These are phyloP conservation scores for Scheffersomyces illinoinensis DNA, from an alignment of 1,139 yeast genomes.

Conservation along the genomic window DNA sequence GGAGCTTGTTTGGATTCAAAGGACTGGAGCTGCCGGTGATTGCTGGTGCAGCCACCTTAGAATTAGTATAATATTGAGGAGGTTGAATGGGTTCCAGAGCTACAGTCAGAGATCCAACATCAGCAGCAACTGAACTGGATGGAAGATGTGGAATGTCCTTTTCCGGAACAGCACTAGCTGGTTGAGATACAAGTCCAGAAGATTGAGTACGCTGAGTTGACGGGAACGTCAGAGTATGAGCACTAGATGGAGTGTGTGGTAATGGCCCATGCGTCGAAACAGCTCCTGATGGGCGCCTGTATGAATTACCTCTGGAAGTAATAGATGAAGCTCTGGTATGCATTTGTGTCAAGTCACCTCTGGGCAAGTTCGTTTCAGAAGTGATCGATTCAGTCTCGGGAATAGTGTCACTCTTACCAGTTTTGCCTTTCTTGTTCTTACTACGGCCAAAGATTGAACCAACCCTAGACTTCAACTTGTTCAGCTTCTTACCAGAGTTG, in stretches of 20 bases:
- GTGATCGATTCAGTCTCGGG: conserved; percentile 37
- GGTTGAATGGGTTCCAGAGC: background rate
- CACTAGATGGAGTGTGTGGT: background rate
- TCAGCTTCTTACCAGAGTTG: conserved; percentile 20
- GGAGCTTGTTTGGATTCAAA: background rate
- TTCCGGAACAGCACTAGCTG: background rate
- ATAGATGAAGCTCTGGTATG: conserved; percentile 2
- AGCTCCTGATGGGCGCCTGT: conserved; percentile 7
- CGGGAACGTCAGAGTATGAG: background rate
- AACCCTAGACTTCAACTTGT: conserved; percentile 68
- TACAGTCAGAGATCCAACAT: background rate
- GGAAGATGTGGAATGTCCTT: background rate
- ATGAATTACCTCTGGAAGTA: conserved; percentile 11
- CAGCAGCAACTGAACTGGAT: background rate
- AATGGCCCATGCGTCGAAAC: background rate
- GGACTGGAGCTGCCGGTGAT: background rate
- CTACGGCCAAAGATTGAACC: conserved; percentile 78
- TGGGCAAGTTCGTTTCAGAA: conserved; percentile 15
- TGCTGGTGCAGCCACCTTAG: background rate
- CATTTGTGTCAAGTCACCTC: conserved; percentile 5
- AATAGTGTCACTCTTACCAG: conserved; percentile 20
- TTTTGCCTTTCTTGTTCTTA: conserved; percentile 45
- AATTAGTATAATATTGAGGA: background rate
- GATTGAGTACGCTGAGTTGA: background rate
- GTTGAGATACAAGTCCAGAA: background rate